These are phyloP conservation scores for Lasiosphaeria hispida DNA, from an alignment of 495 filamentous ascomycete species.

Conservation along the genomic window DNA sequence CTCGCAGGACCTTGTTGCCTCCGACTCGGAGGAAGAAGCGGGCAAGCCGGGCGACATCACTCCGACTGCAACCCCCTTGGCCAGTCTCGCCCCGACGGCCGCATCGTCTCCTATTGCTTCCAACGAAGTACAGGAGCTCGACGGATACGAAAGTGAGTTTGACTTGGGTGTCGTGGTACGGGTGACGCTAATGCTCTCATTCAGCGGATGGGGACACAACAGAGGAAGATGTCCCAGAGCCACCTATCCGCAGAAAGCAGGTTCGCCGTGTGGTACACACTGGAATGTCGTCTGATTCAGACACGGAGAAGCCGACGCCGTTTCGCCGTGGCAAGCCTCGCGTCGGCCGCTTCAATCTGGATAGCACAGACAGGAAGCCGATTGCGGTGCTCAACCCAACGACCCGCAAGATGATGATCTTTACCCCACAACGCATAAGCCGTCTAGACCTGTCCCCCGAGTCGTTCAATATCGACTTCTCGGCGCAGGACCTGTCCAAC, in stretches of 20 bases:
- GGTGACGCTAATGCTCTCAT: constrained; percentile 51
- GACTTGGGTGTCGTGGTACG: constrained; percentile 25
- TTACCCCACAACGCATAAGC: constrained; percentile 40
- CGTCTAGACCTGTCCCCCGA: constrained; percentile 47
- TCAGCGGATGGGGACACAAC: constrained; percentile 83
- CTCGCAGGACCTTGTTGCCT: constrained; percentile 21
- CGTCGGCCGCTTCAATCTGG: constrained; percentile 55
- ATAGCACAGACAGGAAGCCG: constrained; percentile 60
- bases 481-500: constrained; percentile 41
- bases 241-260: constrained; percentile 54
- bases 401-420: constrained; percentile 71
- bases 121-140: constrained; percentile 49
- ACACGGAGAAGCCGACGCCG: constrained; percentile 38
- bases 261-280: constrained; percentile 38
- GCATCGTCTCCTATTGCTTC: constrained; percentile 42
- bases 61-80: constrained; percentile 41
- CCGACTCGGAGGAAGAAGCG: constrained; percentile 33
- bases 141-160: constrained; percentile 77
- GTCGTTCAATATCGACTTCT: constrained; percentile 44
- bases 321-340: constrained; percentile 42
- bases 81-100: constrained; percentile 47
- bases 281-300: constrained; percentile 45
- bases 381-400: constrained; percentile 68
- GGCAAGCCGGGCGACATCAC: constrained; percentile 21
- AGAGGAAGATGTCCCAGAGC: constrained; percentile 70